A percentile compares a stretch with the other conserved stretches of the same genome.
These are phyloP conservation scores for Fusarium tupiense DNA, from an alignment of 2,329 filamentous ascomycete species.

Conservation along the genomic window DNA sequence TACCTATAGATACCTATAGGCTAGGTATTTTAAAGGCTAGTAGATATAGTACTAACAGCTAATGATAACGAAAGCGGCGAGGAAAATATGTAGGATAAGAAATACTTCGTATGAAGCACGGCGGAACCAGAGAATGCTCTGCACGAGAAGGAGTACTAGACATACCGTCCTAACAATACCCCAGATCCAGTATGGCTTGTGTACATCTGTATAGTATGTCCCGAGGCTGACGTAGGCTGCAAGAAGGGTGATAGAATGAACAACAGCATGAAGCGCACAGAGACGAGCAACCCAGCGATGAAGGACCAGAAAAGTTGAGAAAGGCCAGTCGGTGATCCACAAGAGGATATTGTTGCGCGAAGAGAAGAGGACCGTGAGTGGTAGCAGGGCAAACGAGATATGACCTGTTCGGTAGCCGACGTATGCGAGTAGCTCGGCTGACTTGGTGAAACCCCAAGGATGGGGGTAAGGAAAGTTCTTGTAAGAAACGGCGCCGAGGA, in stretches of 20 bases:
- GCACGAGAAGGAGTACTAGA: rapidly evolving
- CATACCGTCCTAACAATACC: neutral
- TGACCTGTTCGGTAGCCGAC: neutral
- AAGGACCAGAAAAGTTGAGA: neutral
- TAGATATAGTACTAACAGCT: neutral
- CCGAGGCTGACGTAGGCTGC: neutral
- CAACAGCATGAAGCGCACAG: neutral
- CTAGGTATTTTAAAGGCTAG: too few relatives aligned
- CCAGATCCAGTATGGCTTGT: neutral
- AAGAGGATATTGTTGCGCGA: neutral
- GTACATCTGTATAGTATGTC: rapidly evolving
- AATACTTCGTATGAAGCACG: neutral
- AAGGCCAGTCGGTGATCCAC: neutral
- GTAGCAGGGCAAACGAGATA: neutral
- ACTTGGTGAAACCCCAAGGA: neutral
- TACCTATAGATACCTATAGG: too few relatives aligned
- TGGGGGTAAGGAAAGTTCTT: rapidly evolving
- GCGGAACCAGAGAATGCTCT: neutral
- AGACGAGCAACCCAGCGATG: neutral
- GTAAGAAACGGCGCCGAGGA: neutral
- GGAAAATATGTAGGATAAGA: neutral
- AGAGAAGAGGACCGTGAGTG: neutral
- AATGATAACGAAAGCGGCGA: neutral
- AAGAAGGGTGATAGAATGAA: neutral
- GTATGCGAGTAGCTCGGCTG: neutral